A percentile compares a stretch with the other conserved stretches of the same genome.
Conservation (phyloP, 768 basidiomycete species). For the Macrolepiota albuminosa region DNA sequence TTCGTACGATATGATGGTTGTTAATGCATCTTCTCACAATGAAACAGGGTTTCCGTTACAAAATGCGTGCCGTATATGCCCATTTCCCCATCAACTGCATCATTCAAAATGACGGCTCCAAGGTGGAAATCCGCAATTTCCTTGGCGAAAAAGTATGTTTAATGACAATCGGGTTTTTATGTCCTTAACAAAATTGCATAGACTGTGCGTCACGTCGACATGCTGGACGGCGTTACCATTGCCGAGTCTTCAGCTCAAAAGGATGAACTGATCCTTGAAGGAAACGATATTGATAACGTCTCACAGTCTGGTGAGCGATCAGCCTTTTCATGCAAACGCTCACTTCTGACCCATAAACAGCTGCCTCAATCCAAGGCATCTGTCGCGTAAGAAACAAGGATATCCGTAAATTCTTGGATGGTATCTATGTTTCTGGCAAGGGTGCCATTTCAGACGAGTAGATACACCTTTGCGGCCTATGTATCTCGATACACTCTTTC, state of each 20-base stretch:
- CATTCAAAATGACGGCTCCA: conserved; percentile 67
- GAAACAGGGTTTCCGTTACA: conserved; percentile 95
- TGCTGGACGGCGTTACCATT: conserved; percentile 86
- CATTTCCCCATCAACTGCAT: conserved; percentile 99
- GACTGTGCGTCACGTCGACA: conserved; percentile 88
- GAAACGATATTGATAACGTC: conserved; percentile 95
- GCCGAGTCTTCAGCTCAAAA: conserved; percentile 88
- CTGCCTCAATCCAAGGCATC: conserved; percentile 94
- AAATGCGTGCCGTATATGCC: conserved; percentile 99
- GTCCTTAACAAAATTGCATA: conserved; percentile 24
- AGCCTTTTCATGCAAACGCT: background rate
- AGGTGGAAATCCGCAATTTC: conserved; percentile 92
- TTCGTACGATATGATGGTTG: conserved; percentile 22
- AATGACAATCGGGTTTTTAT: background rate
- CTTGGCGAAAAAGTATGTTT: conserved; percentile 83
- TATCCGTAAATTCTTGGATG: conserved; percentile 98
- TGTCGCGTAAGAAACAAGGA: conserved; percentile 99
- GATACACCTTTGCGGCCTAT: conserved; percentile 11
- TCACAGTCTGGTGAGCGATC: conserved; percentile 79
- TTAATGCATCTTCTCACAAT: background rate
- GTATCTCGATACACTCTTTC: conserved; percentile 4
- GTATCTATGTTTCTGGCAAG: conserved; percentile 87
- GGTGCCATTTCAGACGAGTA: conserved; percentile 57
- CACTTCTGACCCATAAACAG: conserved; percentile 28
- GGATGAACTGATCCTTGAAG: conserved; percentile 91